Evolutionary conservation across 2,329 filamentous ascomycete species (phyloP).

Genomic region (Aphanocladium album): DNA sequence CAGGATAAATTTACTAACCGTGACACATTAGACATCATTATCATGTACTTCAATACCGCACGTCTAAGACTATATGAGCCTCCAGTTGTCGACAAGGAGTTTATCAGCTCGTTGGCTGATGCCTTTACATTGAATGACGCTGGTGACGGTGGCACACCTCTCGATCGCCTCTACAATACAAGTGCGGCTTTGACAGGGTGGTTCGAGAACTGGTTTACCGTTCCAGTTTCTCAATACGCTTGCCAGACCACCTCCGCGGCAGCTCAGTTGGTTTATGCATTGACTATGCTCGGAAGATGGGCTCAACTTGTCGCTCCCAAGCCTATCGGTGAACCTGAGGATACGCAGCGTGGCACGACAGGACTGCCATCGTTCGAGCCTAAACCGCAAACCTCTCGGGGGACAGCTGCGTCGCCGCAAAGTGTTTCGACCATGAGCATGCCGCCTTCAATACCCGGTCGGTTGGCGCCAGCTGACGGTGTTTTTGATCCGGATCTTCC

Average conservation of each 20-base stretch:
- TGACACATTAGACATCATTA: conserved; percentile 30
- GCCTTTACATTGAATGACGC: conserved; percentile 34
- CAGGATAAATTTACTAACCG: background rate
- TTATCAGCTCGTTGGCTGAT: conserved; percentile 39
- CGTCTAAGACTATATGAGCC: conserved; percentile 44
- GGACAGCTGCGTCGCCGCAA: conserved; percentile 1
- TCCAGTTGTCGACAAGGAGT: conserved; percentile 35
- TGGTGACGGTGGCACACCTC: conserved; percentile 35
- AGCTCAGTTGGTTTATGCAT: conserved; percentile 44
- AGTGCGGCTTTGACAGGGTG: conserved; percentile 42
- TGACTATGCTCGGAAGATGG: conserved; percentile 48
- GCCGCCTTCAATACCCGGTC: background rate
- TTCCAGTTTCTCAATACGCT: conserved; percentile 40
- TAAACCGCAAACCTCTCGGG: background rate
- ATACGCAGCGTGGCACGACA: background rate
- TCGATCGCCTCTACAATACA: conserved; percentile 47
- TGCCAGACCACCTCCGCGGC: conserved; percentile 41
- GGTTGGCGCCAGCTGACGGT: background rate
- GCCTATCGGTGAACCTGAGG: conserved; percentile 13
- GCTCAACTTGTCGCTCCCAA: conserved; percentile 40
- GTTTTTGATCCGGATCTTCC: conserved; percentile 34
- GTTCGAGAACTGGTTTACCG: conserved; percentile 43
- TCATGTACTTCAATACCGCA: conserved; percentile 36
- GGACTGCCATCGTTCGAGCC: conserved; percentile 11
- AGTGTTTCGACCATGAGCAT: background rate